A percentile compares a stretch with the other conserved stretches of the same genome.
phyloP scores from a whole-genome alignment of 257 asterid genomes.

The Primulina huaijiensis region DNA sequence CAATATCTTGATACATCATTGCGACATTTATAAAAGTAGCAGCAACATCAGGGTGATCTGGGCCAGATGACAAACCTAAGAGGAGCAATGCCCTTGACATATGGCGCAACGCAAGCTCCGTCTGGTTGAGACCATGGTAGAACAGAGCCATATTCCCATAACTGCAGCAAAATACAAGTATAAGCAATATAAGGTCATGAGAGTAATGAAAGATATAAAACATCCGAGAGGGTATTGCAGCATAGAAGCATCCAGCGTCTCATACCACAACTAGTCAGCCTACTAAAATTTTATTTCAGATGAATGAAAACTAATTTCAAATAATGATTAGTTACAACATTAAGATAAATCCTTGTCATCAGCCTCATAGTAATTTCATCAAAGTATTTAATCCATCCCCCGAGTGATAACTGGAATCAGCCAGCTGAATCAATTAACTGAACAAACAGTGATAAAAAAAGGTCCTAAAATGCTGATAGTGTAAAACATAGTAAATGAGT shows the following conservation, averaged over 20 bases:
- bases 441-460: not conserved
- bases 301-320: not conserved
- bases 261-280: not conserved
- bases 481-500: conserved; percentile 9
- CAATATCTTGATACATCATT: conserved; percentile 96
- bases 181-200: conserved; percentile 9
- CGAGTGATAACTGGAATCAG: not conserved
- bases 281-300: not conserved
- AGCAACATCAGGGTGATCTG: conserved; percentile 97
- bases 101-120: conserved; percentile 90
- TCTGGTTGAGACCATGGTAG: conserved; percentile 93
- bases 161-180: conserved; percentile 39
- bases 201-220: not conserved
- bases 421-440: not conserved
- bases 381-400: not conserved
- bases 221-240: no score
- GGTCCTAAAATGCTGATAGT: not conserved
- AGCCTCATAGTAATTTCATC: not conserved
- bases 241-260: not conserved
- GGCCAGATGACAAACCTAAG: conserved; percentile 80
- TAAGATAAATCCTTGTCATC: not conserved
- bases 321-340: not conserved
- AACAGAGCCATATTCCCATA: conserved; percentile 98
- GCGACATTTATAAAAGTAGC: conserved; percentile 94
- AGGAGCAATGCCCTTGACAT: conserved; percentile 88